phyloP scores from a whole-genome alignment of 768 basidiomycete genomes.

The Hypholoma sublateritium region DNA sequence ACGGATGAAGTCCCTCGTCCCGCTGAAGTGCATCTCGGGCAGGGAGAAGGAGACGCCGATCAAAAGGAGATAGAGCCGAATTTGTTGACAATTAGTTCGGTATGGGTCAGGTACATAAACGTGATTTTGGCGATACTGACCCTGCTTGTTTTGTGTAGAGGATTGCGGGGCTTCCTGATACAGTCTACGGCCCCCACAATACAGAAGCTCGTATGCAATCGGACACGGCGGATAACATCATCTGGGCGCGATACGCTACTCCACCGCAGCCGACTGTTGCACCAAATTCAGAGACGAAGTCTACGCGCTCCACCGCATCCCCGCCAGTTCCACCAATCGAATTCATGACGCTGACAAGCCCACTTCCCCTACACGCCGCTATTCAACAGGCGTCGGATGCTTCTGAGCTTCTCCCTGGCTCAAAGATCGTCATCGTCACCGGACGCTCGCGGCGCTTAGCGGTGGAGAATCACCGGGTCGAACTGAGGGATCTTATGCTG shows the following conservation, averaged over 20 bases:
- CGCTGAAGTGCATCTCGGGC: conserved; percentile 21
- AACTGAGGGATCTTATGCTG: conserved; percentile 64
- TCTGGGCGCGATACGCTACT: conserved; percentile 65
- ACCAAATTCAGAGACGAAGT: conserved; percentile 9
- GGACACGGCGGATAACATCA: conserved; percentile 80
- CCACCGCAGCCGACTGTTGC: conserved; percentile 5
- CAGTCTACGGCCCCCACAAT: conserved; percentile 63
- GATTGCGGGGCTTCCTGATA: conserved; percentile 56
- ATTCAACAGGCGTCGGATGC: conserved; percentile 41
- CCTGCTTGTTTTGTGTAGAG: conserved; percentile 19
- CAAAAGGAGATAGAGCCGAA: conserved; percentile 34
- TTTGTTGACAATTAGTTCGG: conserved; percentile 47
- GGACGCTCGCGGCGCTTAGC: conserved; percentile 79
- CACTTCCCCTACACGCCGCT: conserved; percentile 59
- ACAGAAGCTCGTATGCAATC: conserved; percentile 73
- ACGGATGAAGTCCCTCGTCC: conserved; percentile 17
- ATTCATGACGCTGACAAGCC: conserved; percentile 58
- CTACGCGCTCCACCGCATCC: conserved; percentile 24
- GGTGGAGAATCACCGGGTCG: conserved; percentile 68
- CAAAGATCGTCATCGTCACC: conserved; percentile 55
- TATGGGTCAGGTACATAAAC: conserved; percentile 25
- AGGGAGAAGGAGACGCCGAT: conserved; percentile 16
- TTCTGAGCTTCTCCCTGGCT: conserved; percentile 7
- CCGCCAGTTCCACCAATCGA: conserved; percentile 60
- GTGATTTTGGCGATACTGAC: background rate